phyloP scores from a whole-genome alignment of 116 monocot species.

The Zostera marina region DNA sequence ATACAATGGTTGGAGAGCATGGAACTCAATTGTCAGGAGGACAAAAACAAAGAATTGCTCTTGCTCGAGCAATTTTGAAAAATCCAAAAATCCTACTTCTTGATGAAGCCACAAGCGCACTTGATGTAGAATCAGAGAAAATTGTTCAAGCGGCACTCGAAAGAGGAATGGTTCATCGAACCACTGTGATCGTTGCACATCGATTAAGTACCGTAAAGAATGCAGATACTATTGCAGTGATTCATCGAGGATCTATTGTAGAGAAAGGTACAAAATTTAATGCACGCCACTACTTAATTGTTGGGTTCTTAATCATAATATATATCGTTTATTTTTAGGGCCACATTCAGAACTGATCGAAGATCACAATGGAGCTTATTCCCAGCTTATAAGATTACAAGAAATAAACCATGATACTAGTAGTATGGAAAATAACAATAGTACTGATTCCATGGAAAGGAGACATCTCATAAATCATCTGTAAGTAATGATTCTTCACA shows the following conservation, averaged over 20 bases:
- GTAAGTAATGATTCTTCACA: slow-evolving; percentile 10
- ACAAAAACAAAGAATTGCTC: slow-evolving; percentile 68
- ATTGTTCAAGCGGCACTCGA: slow-evolving; percentile 53
- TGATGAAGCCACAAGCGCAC: slow-evolving; percentile 68
- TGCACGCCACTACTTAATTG: not conserved
- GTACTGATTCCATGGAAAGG: not conserved
- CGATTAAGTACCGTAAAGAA: slow-evolving; percentile 43
- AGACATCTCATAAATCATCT: not conserved
- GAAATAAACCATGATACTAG: slow-evolving; percentile 12
- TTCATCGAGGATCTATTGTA: slow-evolving; percentile 39
- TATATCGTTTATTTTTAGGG: slow-evolving; percentile 15
- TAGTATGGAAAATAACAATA: not conserved
- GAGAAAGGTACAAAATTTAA: slow-evolving; percentile 39
- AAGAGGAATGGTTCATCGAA: slow-evolving; percentile 40
- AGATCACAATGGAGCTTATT: slow-evolving; percentile 43
- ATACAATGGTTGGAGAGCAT: slow-evolving; percentile 49
- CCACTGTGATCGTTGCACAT: slow-evolving; percentile 61
- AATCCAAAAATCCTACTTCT: slow-evolving; percentile 56
- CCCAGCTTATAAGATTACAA: slow-evolving; percentile 49
- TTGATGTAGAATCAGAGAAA: slow-evolving; percentile 51
- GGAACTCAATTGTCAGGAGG: slow-evolving; percentile 68
- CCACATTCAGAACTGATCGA: slow-evolving; percentile 28
- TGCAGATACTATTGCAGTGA: slow-evolving; percentile 47
- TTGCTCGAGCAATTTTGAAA: slow-evolving; percentile 64
- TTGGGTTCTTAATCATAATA: not conserved